A percentile compares a stretch with the other conserved stretches of the same genome.
Evolutionary conservation across 257 asterid genomes (phyloP).

Genomic region (Gentiana straminea): DNA sequence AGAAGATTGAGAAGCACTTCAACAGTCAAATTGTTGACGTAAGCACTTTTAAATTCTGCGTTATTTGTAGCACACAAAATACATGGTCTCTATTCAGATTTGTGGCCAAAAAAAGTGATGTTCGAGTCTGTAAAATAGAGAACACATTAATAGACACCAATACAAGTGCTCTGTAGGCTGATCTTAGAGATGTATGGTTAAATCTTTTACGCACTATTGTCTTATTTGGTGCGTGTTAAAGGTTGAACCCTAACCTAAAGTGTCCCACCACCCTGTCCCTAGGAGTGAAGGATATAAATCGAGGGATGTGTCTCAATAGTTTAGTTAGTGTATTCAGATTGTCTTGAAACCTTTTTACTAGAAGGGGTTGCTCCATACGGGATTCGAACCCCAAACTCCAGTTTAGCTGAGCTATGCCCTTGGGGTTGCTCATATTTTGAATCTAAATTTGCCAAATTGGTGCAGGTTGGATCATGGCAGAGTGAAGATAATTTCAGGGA

Average conservation of each 20-base stretch:
- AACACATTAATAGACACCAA: too few species aligned
- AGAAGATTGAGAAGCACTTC: conserved; percentile 53
- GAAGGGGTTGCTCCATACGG: background rate
- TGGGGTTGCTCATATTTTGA: too few species aligned
- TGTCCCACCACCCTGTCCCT: too few species aligned
- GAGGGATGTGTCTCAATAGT: background rate
- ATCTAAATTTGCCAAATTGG: background rate
- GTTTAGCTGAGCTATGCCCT: too few species aligned
- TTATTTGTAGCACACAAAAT: background rate
- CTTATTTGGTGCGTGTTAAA: background rate
- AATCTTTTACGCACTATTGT: background rate
- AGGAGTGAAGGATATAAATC: background rate
- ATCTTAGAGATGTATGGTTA: too few species aligned
- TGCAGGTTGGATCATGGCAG: conserved; percentile 49
- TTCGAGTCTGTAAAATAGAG: background rate
- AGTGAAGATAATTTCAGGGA: conserved; percentile 34
- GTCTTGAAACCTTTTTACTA: background rate
- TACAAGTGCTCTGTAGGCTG: too few species aligned
- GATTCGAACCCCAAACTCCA: background rate
- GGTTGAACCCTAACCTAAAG: too few species aligned
- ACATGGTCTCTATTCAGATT: background rate
- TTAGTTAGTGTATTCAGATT: background rate
- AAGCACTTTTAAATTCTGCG: background rate
- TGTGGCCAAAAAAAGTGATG: background rate
- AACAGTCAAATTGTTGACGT: conserved; percentile 40